Evolutionary conservation across 208 protist genomes (phyloP).

Genomic region (Trypanosoma rangeli): DNA sequence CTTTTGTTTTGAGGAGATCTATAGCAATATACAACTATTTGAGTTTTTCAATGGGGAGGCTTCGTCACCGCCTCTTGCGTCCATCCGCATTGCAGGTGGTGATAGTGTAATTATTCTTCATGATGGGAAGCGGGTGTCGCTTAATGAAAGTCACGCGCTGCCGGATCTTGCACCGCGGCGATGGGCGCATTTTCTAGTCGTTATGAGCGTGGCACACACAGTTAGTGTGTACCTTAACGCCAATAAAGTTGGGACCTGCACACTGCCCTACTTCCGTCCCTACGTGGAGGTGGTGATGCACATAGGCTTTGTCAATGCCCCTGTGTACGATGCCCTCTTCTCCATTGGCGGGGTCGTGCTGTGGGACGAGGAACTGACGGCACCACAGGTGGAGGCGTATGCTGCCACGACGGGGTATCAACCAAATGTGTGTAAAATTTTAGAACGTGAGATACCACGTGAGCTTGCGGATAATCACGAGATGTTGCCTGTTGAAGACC

Average conservation of each 20-base stretch:
- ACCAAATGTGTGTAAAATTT: constrained; percentile 44
- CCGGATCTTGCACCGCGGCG: constrained; percentile 50
- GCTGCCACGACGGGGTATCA: constrained; percentile 32
- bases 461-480: constrained; percentile 28
- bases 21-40: constrained; percentile 67
- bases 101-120: constrained; percentile 65
- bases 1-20: constrained; percentile 71
- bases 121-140: constrained; percentile 42
- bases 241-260: constrained; percentile 50
- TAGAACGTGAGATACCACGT: constrained; percentile 52
- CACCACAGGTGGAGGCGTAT: constrained; percentile 67
- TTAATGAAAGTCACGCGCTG: constrained; percentile 72
- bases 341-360: constrained; percentile 67
- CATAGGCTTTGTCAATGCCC: constrained; percentile 54
- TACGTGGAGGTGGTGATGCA: constrained; percentile 53
- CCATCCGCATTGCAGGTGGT: constrained; percentile 33
- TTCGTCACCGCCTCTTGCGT: constrained; percentile 14
- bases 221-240: constrained; percentile 73
- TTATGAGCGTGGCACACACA: constrained; percentile 52
- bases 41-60: constrained; percentile 47
- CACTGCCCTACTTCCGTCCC: constrained; percentile 48
- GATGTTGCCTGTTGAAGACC: constrained; percentile 36
- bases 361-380: constrained; percentile 72
- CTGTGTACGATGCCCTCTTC: constrained; percentile 45
- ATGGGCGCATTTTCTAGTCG: constrained; percentile 71